Percentiles rank a stretch among this genome's conserved stretches.
phyloP scores from a whole-genome alignment of 176 grass and related monocot genomes.

The Eragrostis curvula region DNA sequence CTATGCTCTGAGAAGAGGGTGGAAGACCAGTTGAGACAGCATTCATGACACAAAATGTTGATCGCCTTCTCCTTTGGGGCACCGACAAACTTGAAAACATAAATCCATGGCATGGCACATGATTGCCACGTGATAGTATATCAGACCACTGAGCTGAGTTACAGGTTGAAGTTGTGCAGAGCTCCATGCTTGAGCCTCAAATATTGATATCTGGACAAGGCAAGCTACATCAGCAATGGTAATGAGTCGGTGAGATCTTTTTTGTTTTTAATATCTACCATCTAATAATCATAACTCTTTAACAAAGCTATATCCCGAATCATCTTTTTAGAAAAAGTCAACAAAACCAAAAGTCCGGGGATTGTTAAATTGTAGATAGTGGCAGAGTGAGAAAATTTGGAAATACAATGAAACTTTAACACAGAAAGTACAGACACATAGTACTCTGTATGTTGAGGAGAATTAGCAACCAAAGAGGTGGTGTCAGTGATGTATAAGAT shows the following conservation, averaged over 20 bases:
- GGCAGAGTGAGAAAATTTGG: too few species aligned
- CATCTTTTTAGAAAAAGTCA: background rate
- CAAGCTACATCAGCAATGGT: conserved; percentile 17
- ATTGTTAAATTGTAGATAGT: too few species aligned
- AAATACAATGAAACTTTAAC: too few species aligned
- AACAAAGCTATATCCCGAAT: background rate
- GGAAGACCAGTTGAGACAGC: conserved; percentile 46
- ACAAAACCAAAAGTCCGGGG: too few species aligned
- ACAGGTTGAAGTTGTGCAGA: conserved; percentile 62
- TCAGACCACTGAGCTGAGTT: conserved; percentile 37
- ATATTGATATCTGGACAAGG: conserved; percentile 2
- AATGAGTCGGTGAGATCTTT: background rate
- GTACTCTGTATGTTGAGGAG: too few species aligned
- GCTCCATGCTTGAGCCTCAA: conserved; percentile 56
- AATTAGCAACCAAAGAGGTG: too few species aligned
- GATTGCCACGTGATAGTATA: background rate
- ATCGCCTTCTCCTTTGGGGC: conserved; percentile 35
- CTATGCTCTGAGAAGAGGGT: conserved; percentile 39
- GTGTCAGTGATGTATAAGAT: too few species aligned
- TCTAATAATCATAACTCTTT: too few species aligned
- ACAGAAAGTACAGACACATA: too few species aligned
- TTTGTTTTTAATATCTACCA: background rate
- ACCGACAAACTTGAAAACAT: conserved; percentile 23
- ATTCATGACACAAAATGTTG: conserved; percentile 44
- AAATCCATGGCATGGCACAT: conserved; percentile 10